Evolutionary conservation across 108 stramenopile species (phyloP), one percentile per base, ranked within the genome.

Genomic region (Cylindrotheca fusiformis): DNA sequence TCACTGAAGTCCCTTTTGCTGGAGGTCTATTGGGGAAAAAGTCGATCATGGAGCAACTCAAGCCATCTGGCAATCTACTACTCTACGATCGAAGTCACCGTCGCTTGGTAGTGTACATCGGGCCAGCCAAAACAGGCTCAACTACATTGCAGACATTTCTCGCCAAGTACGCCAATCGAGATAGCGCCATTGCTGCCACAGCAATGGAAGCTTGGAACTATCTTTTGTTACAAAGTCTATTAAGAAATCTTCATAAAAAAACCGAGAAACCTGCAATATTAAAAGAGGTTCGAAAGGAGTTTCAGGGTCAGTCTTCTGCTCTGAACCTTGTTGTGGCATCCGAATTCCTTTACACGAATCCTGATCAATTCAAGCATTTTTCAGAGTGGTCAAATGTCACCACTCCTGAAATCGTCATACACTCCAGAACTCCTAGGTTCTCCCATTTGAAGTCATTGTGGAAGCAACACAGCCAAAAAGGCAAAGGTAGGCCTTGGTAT

Each of bases 121-220:
- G 55, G 19, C 55, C 55, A 10, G 27, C 55, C 23, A 56, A 56
- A 56, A 56, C 55, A 4, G 55, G 55, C 8, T 26, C 55, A 17
- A 56, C 55, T 3, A 56, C 55, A 28, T 26, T n/a, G n/a, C n/a
- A n/a, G n/a, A n/a, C n/a, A n/a, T n/a, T n/a, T n/a, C n/a, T n/a
- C n/a, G n/a, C n/a, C 1, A 30, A 17, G 8, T 56, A 30, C 23
- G 55, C 21, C 55, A 32, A 17, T 19, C 17, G 33, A 20, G 33
- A 29, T 12, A 32, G 31, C 18, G n/a, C n/a, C n/a, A n/a, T n/a
- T n/a, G n/a, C n/a, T n/a, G 30, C 21, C 1, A 1, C 14, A 32
- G 55, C 55, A 1, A 32, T 56, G 17, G 19, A 17, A 30, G 14
- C 17, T 8, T 56, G 55, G 55, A 32, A 56, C 12, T 56, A 56